Base-by-base conservation (phyloP, 805 yeast species). In the Saccharomycopsis babjevae region DNA sequence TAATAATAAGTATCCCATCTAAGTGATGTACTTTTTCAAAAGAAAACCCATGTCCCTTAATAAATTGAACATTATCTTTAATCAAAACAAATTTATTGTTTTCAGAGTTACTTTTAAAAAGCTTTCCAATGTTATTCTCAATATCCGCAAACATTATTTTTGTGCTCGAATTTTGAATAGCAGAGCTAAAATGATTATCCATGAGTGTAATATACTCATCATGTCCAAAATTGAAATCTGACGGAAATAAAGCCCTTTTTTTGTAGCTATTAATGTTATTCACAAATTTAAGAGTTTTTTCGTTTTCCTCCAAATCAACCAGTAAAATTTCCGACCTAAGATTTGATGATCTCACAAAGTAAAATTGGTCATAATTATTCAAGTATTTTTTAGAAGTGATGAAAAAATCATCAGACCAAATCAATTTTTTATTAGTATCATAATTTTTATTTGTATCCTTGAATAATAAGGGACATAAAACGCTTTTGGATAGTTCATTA, bases 81-180 rank as follows among this genome's bases (percentile, higher is more conserved):
- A 90, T 76, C 50, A 83, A 73, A 1, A 86, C 88, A 69, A 88
- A 92, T 5, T 87, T 82, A 0, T 97, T 90, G 63, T 98, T 98
- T 66, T 90, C 88, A 18, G 88, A 88, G 72, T 92, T 90, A 1
- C 97, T 89, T 68, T 93, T 92, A 68, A 93, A 76, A 22, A 93
- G 73, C 0, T 89, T 78, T 15, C 98, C 99, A 70, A 71, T 85
- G 16, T 46, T 16, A 13, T 25, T 13, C 5, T 25, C 7, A 1
- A 11, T 28, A 46, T 46, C 52, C 5, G 28, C 32, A 25, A 22
- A 22, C 22, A 46, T 22, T 22, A 46, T 10, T 22, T 46, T 46
- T 22, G 16, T 46, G 52, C 52, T 46, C 3, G 32, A 7, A 46
- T 46, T 46, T 13, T 46, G 52, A 3, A 46, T 46, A 22, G 28